phyloP scores from a whole-genome alignment of 768 basidiomycete species.

The Russula sp. region DNA sequence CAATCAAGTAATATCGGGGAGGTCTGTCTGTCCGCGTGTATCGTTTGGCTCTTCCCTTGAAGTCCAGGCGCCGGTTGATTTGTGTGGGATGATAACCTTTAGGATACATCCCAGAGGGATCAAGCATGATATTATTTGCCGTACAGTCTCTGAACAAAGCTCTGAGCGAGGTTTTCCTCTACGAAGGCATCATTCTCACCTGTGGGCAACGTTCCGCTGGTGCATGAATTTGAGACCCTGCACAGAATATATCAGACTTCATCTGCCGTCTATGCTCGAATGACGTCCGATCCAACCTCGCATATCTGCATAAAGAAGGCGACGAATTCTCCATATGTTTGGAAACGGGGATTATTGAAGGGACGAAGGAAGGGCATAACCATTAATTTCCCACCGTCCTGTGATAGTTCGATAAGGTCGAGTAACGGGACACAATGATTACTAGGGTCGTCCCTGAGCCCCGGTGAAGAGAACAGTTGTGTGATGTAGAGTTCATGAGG shows the following conservation, averaged over 20 bases:
- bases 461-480: background rate
- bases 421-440: slow-evolving; percentile 19
- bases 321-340: slow-evolving; percentile 18
- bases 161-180: background rate
- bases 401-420: background rate
- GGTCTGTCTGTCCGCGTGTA: slow-evolving; percentile 25
- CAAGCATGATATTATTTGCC: slow-evolving; percentile 16
- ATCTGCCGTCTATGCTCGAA: background rate
- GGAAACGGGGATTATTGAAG: slow-evolving; percentile 17
- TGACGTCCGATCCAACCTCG: background rate
- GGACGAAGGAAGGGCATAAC: slow-evolving; percentile 20
- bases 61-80: slow-evolving; percentile 3
- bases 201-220: slow-evolving; percentile 9
- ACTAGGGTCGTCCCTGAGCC: background rate
- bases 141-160: slow-evolving; percentile 9
- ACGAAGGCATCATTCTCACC: background rate
- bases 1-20: slow-evolving; percentile 29
- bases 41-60: slow-evolving; percentile 16
- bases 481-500: slow-evolving; percentile 8
- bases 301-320: slow-evolving; percentile 18
- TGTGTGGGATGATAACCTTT: slow-evolving; percentile 3
- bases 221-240: slow-evolving; percentile 15
- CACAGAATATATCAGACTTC: background rate
- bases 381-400: background rate
- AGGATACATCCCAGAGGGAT: slow-evolving; percentile 16